Evolutionary conservation across 2,329 filamentous ascomycete genomes (phyloP).

Genomic region (Coniochaeta prunicola): DNA sequence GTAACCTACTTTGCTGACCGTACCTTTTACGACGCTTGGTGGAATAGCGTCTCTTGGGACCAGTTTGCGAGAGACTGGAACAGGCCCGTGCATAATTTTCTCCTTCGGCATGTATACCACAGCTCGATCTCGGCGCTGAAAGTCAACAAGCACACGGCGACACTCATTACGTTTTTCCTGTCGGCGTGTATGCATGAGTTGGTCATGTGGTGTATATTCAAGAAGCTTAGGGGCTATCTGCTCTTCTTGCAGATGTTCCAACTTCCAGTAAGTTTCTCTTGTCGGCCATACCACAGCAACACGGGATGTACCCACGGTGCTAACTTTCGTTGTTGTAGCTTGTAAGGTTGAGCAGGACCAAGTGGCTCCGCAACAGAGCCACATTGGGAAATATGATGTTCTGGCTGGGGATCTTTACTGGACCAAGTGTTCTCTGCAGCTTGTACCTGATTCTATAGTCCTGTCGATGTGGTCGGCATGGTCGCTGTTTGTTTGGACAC

Average conservation of each 20-base stretch:
- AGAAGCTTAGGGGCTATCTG: conserved; percentile 68
- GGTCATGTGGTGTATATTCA: conserved; percentile 75
- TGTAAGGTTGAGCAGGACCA: conserved; percentile 59
- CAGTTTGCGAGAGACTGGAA: conserved; percentile 80
- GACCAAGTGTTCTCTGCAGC: conserved; percentile 60
- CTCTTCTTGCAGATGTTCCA: conserved; percentile 69
- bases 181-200: conserved; percentile 67
- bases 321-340: conserved; percentile 30
- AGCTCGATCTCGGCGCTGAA: conserved; percentile 67
- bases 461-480: neutral
- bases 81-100: conserved; percentile 67
- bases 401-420: conserved; percentile 72
- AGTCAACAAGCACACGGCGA: conserved; percentile 62
- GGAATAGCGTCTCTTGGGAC: conserved; percentile 62
- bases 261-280: conserved; percentile 42
- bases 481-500: neutral
- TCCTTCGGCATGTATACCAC: conserved; percentile 74
- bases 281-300: neutral
- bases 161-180: conserved; percentile 68
- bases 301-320: neutral
- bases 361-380: conserved; percentile 53
- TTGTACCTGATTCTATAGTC: conserved; percentile 48
- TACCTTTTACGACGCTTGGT: conserved; percentile 62
- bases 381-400: conserved; percentile 68
- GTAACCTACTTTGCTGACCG: conserved; percentile 71